phyloP scores from a whole-genome alignment of 2,329 filamentous ascomycete genomes.

The Stachybotrys chlorohalonatus region DNA sequence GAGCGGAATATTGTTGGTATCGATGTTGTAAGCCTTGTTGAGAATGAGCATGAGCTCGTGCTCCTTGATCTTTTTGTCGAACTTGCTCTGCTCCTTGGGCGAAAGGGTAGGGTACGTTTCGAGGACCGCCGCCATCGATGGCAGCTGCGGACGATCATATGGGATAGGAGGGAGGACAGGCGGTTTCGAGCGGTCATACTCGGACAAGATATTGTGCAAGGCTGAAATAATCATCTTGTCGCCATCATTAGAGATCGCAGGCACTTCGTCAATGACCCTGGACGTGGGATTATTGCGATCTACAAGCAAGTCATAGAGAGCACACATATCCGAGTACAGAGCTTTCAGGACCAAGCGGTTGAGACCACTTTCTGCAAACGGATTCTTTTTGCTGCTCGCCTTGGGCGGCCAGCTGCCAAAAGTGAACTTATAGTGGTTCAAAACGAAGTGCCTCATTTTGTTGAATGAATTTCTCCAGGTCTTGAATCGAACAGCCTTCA shows the following conservation, averaged over 20 bases:
- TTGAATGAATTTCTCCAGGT: conserved; percentile 70
- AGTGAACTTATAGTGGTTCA: conserved; percentile 53
- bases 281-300: conserved; percentile 73
- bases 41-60: conserved; percentile 70
- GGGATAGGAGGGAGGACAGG: conserved; percentile 87
- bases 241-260: conserved; percentile 44
- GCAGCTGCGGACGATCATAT: conserved; percentile 76
- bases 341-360: conserved; percentile 76
- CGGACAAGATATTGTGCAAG: conserved; percentile 69
- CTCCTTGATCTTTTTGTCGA: conserved; percentile 64
- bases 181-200: conserved; percentile 82
- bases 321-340: conserved; percentile 77
- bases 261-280: conserved; percentile 61
- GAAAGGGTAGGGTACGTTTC: conserved; percentile 56
- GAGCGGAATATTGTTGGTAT: conserved; percentile 47
- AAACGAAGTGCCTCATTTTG: conserved; percentile 64
- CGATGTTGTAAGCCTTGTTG: conserved; percentile 73
- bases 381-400: conserved; percentile 84
- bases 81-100: conserved; percentile 65
- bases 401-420: conserved; percentile 80
- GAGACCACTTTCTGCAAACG: conserved; percentile 74
- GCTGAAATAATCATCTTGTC: conserved; percentile 57
- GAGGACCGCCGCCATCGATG: conserved; percentile 56
- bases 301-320: conserved; percentile 80
- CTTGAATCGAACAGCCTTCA: conserved; percentile 73